Evolutionary conservation across 1,139 yeast species (phyloP), one percentile per base, ranked within the genome.

Genomic region (Sugiyamaella grinbergsii): DNA sequence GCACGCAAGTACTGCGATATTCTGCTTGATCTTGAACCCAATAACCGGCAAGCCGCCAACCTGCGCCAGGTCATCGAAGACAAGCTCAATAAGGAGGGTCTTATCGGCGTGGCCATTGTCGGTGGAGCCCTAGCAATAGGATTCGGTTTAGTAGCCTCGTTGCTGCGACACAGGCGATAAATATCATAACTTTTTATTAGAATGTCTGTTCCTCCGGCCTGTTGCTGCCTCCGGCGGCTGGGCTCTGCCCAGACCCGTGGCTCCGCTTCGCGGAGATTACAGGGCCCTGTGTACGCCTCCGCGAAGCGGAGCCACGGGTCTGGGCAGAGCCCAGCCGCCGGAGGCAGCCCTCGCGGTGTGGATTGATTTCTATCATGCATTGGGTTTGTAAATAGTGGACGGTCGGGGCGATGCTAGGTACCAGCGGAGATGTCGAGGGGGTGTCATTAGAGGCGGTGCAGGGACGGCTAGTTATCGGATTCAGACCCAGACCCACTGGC

Each of bases 1-100:
- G 93, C 98, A 6, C 81, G 94, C 60, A 74, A 93, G 57, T 94
- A 91, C 67, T 82, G 90, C 5, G 96, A 90, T 51, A 80, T 85
- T 1, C 71, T 94, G 56, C 74, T 88, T 45, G 74, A 76, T 42
- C 82, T 83, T 54, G 98, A 93, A 66, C 97, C 97, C 0, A 83
- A 82, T 20, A 91, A 91, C 65, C 68, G 75, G 32, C 98, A 93
- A 68, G 95, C 91, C 2, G 67, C 74, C 43, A 79, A 81, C 5
- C 74, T 93, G 68, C 81, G 86, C 61, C 78, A 79, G 54, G 82
- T 84, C 63, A 86, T 93, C 31, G 96, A 90, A 56, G 93, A 85
- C 58, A 85, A 83, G 64, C 82, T 93, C 38, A 88, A 95, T 28
- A 45, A 28, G 49, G 95, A 93, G 64, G 96, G 97, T 0, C 74